phyloP scores from a whole-genome alignment of 176 grass and related monocot genomes.

The Poa pratensis region DNA sequence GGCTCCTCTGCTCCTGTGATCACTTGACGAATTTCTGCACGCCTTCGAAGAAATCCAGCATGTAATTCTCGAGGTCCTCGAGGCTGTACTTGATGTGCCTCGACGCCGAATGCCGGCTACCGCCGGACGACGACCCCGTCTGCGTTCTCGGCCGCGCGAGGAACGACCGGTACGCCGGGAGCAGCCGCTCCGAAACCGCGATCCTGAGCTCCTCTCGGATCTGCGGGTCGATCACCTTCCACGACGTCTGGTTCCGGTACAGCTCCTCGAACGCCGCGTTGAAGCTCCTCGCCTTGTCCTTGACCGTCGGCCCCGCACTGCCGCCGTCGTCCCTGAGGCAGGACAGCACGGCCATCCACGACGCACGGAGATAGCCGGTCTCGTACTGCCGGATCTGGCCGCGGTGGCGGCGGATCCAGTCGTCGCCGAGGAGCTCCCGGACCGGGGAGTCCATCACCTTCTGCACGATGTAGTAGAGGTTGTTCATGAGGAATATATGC shows the following conservation, averaged over 20 bases:
- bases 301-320: conserved; percentile 35
- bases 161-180: conserved; percentile 93
- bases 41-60: conserved; percentile 93
- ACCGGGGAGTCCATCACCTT: conserved; percentile 71
- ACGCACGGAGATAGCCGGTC: conserved; percentile 71
- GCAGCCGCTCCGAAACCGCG: conserved; percentile 68
- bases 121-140: conserved; percentile 40
- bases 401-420: conserved; percentile 73
- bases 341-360: conserved; percentile 74
- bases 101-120: conserved; percentile 47
- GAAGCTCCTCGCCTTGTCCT: conserved; percentile 77
- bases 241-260: conserved; percentile 79
- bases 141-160: conserved; percentile 48
- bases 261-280: conserved; percentile 88
- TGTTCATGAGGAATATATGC: conserved; percentile 97
- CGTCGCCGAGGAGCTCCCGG: conserved; percentile 74
- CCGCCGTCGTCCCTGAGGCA: conserved; percentile 58
- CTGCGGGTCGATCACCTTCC: conserved; percentile 78
- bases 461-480: conserved; percentile 86
- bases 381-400: conserved; percentile 80
- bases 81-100: conserved; percentile 80
- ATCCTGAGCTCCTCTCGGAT: conserved; percentile 83
- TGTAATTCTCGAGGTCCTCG: conserved; percentile 79
- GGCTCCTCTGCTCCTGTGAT: conserved; percentile 23
- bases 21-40: conserved; percentile 48